Conservation (phyloP, 768 basidiomycete species). For the Chalciporus piperatus region DNA sequence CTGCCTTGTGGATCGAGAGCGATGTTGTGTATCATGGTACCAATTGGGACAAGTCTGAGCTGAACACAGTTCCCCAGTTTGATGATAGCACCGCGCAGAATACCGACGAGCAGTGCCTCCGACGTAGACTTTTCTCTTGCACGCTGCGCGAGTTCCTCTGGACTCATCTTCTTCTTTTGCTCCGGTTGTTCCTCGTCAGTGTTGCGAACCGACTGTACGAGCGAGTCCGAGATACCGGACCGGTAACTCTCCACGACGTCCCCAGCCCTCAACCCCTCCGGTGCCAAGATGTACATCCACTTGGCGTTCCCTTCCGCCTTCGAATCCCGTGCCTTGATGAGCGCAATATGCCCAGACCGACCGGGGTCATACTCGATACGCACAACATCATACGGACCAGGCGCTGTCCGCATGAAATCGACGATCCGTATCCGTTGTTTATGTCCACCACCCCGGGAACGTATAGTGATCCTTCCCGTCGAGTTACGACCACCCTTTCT, state of each 20-base stretch:
- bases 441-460: slow-evolving; percentile 91
- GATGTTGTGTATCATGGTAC: slow-evolving; percentile 85
- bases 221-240: slow-evolving; percentile 72
- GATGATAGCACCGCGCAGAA: slow-evolving; percentile 79
- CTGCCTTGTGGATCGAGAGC: slow-evolving; percentile 73
- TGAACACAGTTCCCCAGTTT: slow-evolving; percentile 93
- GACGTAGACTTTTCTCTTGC: slow-evolving; percentile 38
- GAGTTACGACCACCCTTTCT: slow-evolving; percentile 85
- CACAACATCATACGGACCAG: slow-evolving; percentile 84
- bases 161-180: slow-evolving; percentile 13
- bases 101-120: slow-evolving; percentile 73
- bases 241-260: slow-evolving; percentile 86
- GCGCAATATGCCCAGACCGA: slow-evolving; percentile 90
- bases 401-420: slow-evolving; percentile 78
- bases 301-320: slow-evolving; percentile 49
- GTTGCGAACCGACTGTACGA: slow-evolving; percentile 44
- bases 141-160: slow-evolving; percentile 22
- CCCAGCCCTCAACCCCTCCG: slow-evolving; percentile 85
- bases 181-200: slow-evolving; percentile 12
- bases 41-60: slow-evolving; percentile 87
- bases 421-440: slow-evolving; percentile 79
- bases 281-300: slow-evolving; percentile 92
- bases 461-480: slow-evolving; percentile 81
- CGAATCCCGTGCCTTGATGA: slow-evolving; percentile 64
- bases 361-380: slow-evolving; percentile 97